phyloP scores from a whole-genome alignment of 257 asterid species.

The Solanum chiquidenum region DNA sequence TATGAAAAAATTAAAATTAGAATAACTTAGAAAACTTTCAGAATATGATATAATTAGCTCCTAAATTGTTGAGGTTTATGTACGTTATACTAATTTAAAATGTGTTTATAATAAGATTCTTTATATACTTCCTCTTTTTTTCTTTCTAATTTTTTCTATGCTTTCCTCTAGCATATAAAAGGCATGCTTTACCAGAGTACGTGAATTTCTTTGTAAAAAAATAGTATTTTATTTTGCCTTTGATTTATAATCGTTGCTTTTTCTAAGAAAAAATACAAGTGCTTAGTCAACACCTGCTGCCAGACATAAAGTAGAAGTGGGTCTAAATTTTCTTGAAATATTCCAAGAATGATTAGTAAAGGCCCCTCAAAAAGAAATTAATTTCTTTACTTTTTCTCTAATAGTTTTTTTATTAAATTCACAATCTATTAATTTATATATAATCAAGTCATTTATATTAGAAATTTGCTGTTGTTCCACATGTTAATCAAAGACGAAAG shows the following conservation, averaged over 20 bases:
- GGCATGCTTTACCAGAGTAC: not conserved
- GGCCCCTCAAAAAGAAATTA: conserved; percentile 34
- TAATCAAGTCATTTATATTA: not conserved
- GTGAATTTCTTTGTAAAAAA: not conserved
- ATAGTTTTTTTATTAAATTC: not conserved
- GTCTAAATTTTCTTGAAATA: conserved; percentile 43
- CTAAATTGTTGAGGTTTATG: not conserved
- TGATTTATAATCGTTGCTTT: not conserved
- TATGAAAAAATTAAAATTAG: fast-evolving
- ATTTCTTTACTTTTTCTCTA: not conserved
- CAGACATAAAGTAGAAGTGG: conserved; percentile 50
- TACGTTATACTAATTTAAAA: not conserved
- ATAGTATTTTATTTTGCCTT: not conserved
- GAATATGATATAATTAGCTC: not conserved
- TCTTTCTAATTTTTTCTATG: not conserved
- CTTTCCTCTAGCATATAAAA: not conserved
- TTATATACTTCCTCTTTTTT: not conserved
- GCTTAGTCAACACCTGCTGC: conserved; percentile 51
- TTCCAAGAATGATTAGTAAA: conserved; percentile 51
- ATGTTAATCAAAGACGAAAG: conserved; percentile 4
- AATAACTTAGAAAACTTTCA: no score
- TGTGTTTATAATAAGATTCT: not conserved
- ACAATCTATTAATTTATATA: not conserved
- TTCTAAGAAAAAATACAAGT: not conserved
- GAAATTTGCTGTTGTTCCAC: not conserved